Base-by-base conservation (phyloP, 2,329 filamentous ascomycete species). In the Exutisphaerella laricina region DNA sequence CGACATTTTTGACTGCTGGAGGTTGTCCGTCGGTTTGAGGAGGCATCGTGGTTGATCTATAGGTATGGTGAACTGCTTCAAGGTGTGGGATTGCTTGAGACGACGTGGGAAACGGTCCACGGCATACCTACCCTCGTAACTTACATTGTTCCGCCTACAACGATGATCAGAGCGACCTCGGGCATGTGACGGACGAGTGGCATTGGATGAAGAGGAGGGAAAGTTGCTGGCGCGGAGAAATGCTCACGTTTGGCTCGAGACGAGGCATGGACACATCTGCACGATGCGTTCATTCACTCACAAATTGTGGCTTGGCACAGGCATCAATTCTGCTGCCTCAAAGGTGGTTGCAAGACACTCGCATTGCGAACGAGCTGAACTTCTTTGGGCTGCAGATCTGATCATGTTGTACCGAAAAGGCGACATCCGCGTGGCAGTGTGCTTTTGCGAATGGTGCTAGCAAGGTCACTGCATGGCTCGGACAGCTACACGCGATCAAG, bases 1-100 rank as follows among this genome's bases (percentile, higher is more conserved):
- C 61, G 20, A 63, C 55, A 25, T 43, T 54, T 35, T 50, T 55
- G n/a, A 55, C 50, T 13, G 51, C 33, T 23, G 50, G 49, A 18
- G 43, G 30, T 17, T 43, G 13, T 23, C 40, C 43, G 34, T 52
- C 50, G 3, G 46, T 48, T 29, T 36, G 30, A 18, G 50, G 36
- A 39, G 49, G 51, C 46, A 49, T 49, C 2, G 16, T 43, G 23
- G 13, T 9, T 14, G 33, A 4, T 7, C n/a, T n/a, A 9, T 13
- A 9, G 9, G 22, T 20, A 20, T 23, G 5, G 4, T 23, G 6
- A 18, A 21, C 10, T 12, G 8, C n/a, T n/a, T n/a, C n/a, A n/a
- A n/a, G n/a, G n/a, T n/a, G n/a, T n/a, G n/a, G n/a, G n/a, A n/a
- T n/a, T n/a, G n/a, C n/a, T n/a, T n/a, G n/a, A n/a, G n/a, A n/a